phyloP scores from a whole-genome alignment of 2,329 filamentous ascomycete species.

The Juglanconis oblonga region DNA sequence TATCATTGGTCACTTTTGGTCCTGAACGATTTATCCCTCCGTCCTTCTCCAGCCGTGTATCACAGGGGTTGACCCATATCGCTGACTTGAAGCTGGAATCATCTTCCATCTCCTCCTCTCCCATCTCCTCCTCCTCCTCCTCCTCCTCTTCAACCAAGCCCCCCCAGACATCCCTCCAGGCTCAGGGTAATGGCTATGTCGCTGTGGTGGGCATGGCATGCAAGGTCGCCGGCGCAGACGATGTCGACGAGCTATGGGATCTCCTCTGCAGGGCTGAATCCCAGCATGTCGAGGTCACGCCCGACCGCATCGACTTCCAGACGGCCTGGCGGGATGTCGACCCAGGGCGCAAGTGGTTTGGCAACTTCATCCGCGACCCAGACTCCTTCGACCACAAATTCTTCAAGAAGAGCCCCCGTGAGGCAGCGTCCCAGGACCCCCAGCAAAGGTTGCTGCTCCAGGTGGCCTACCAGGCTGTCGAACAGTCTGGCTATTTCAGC shows the following conservation, averaged over 20 bases:
- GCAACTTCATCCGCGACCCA: conserved; percentile 23
- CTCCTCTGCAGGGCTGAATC: conserved; percentile 13
- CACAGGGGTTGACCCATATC: too few species aligned
- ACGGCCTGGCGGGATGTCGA: conserved; percentile 9
- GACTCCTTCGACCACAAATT: conserved; percentile 37
- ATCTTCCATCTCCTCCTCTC: too few species aligned
- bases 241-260: conserved; percentile 20
- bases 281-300: conserved; percentile 3
- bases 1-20: too few species aligned
- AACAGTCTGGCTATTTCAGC: conserved; percentile 23
- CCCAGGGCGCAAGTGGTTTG: conserved; percentile 17
- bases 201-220: conserved; percentile 36
- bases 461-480: conserved; percentile 38
- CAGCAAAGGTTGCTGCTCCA: conserved; percentile 37
- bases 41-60: too few species aligned
- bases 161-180: too few species aligned
- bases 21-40: too few species aligned
- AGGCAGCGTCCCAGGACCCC: conserved; percentile 36
- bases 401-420: conserved; percentile 35
- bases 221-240: conserved; percentile 29
- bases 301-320: conserved; percentile 8
- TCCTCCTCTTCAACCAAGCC: too few species aligned
- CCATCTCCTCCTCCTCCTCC: too few species aligned
- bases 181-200: conserved; percentile 23
- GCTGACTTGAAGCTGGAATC: too few species aligned